phyloP scores from a whole-genome alignment of 257 asterid species.

The Petunia axillaris region DNA sequence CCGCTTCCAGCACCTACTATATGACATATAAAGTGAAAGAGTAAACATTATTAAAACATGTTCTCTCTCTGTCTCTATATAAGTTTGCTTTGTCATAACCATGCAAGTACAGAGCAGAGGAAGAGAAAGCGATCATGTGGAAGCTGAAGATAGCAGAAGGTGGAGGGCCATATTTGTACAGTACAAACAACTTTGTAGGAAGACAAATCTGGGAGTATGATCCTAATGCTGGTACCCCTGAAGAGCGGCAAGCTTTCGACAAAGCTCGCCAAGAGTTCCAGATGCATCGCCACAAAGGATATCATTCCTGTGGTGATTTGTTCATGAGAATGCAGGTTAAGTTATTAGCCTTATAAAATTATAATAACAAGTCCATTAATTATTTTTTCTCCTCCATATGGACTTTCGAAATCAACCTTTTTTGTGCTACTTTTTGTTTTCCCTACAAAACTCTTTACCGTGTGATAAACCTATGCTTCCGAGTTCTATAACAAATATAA shows the following conservation, averaged over 20 bases:
- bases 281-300: slow-evolving; percentile 47
- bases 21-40: too few species aligned
- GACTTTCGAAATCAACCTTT: too few species aligned
- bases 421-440: too few species aligned
- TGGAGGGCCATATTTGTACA: slow-evolving; percentile 49
- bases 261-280: slow-evolving; percentile 46
- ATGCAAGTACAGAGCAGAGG: neutral
- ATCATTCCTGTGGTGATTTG: slow-evolving; percentile 52
- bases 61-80: neutral
- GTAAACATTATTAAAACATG: too few species aligned
- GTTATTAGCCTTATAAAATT: too few species aligned
- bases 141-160: slow-evolving; percentile 64
- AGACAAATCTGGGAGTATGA: slow-evolving; percentile 66
- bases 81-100: neutral
- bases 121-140: slow-evolving; percentile 45
- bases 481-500: too few species aligned
- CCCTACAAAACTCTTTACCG: too few species aligned
- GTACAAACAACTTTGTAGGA: slow-evolving; percentile 61
- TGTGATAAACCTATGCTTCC: too few species aligned
- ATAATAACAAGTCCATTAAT: too few species aligned
- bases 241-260: slow-evolving; percentile 40
- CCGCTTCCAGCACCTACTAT: too few species aligned
- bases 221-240: slow-evolving; percentile 47
- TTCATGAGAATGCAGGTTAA: slow-evolving; percentile 58
- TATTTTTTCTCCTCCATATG: too few species aligned